Evolutionary conservation across 2,329 filamentous ascomycete species (phyloP).

Genomic region (Hymenotorrendiella dingleyae): DNA sequence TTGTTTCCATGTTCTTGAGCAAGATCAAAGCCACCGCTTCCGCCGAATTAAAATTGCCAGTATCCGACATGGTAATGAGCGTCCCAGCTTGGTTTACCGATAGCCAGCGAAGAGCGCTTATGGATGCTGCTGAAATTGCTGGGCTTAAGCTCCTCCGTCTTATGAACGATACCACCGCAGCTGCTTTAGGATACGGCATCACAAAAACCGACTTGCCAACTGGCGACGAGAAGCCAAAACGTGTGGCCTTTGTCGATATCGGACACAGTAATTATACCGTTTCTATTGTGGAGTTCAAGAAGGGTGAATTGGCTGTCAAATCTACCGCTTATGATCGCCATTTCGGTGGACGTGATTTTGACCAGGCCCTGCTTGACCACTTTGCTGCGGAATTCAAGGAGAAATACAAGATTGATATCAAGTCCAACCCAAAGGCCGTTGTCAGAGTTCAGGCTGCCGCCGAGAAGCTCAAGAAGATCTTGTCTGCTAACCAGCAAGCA

Average conservation of each 20-base stretch:
- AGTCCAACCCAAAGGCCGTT: constrained; percentile 81
- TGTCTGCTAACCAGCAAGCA: constrained; percentile 89
- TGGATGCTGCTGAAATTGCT: constrained; percentile 90
- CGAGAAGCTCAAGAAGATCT: constrained; percentile 97
- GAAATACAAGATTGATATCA: constrained; percentile 96
- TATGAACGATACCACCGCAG: constrained; percentile 97
- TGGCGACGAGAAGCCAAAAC: constrained; percentile 84
- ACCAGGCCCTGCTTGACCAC: constrained; percentile 90
- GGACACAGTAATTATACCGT: constrained; percentile 94
- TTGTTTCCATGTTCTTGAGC: constrained; percentile 91
- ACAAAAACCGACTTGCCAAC: constrained; percentile 90
- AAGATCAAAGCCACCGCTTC: constrained; percentile 88
- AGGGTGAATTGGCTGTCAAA: constrained; percentile 93
- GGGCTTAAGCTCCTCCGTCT: constrained; percentile 87
- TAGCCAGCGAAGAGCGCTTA: constrained; percentile 77
- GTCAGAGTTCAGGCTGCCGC: constrained; percentile 81
- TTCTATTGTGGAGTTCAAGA: constrained; percentile 92
- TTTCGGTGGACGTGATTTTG: constrained; percentile 96
- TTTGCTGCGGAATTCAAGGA: constrained; percentile 94
- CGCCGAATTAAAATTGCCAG: constrained; percentile 81
- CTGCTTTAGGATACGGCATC: constrained; percentile 93
- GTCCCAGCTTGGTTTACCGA: constrained; percentile 98
- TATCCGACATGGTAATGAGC: constrained; percentile 89
- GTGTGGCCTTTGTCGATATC: constrained; percentile 89
- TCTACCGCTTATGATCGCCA: constrained; percentile 89